Base-by-base conservation (phyloP, 352 stramenopile genomes). In the Blastocystis hominis region DNA sequence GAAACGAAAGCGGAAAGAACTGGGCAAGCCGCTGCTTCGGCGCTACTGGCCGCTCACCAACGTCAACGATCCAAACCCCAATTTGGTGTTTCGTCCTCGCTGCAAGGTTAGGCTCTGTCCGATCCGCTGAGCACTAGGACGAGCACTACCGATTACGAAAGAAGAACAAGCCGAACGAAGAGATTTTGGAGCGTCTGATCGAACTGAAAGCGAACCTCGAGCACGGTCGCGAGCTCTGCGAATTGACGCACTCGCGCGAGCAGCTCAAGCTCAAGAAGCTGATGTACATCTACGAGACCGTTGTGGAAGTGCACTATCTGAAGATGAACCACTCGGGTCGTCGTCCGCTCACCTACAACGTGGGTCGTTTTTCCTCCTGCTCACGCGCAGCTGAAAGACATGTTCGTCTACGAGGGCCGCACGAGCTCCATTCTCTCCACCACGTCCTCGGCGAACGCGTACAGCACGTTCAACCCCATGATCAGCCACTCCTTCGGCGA, bases 41-140 rank as follows among this genome's bases (percentile, higher is more conserved):
- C 92, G 95, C 30, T 98, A 94, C 89, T 98, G 96, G 95, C 96
- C 96, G 3, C 92, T 96, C 63, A 99, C 96, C 10, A 92, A 94
- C 5, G 90, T 94, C 0, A 97, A 97, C 75, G 96, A 99, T 91
- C 97, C 94, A n/a, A 98, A 98, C 91, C 96, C 96, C 42, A 90
- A 92, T 70, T 89, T 95, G 69, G 95, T 98, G n/a, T 99, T 99
- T 90, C 94, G 96, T 20, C 95, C 95, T 30, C 92, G 95, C 50
- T 95, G 98, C 89, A 98, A 98, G 90, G 93, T 84, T 34, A 59
- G 30, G 80, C 24, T 46, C 6, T n/a, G 34, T n/a, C 50, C n/a
- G 17, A 17, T 2, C 3, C n/a, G 55, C 3, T 76, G 64, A 76
- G 36, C 6, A 4, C 1, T 50, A 76, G 64, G 64, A 76, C 36